Evolutionary conservation across 1,139 yeast species (phyloP).

Genomic region (Suhomyces taliae): DNA sequence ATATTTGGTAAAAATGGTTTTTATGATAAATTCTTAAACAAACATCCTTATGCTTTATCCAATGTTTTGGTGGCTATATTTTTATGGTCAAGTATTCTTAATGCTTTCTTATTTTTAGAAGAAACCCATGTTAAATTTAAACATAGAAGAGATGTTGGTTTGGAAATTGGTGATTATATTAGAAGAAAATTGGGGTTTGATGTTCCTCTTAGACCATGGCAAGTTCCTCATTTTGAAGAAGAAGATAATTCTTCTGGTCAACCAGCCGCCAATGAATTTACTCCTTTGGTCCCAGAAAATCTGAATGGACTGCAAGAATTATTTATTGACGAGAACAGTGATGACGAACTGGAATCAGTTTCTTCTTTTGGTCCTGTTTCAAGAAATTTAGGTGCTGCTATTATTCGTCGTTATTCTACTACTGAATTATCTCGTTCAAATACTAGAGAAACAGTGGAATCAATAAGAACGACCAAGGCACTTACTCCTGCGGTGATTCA

Average conservation of each 20-base stretch:
- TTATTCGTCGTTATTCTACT: constrained; percentile 19
- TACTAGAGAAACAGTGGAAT: constrained; percentile 1
- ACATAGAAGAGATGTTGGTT: constrained; percentile 48
- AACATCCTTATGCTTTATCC: constrained; percentile 60
- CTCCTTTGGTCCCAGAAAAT: constrained; percentile 4
- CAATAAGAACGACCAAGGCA: constrained; percentile 6
- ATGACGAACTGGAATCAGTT: constrained; percentile 4
- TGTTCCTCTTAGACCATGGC: constrained; percentile 38
- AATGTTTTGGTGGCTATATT: constrained; percentile 53
- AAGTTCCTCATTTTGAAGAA: background rate
- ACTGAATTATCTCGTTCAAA: constrained; percentile 7
- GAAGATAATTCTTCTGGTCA: background rate
- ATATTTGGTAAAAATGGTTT: constrained; percentile 1
- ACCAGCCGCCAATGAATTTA: constrained; percentile 1
- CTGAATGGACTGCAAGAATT: background rate
- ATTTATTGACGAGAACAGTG: background rate
- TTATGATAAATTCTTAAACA: constrained; percentile 30
- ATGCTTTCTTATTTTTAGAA: constrained; percentile 55
- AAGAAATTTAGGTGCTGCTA: constrained; percentile 10
- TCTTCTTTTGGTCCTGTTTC: constrained; percentile 10
- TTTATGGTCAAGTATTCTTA: constrained; percentile 37
- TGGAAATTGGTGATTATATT: constrained; percentile 53
- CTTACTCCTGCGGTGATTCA: constrained; percentile 26
- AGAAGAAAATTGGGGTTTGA: constrained; percentile 32
- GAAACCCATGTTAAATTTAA: constrained; percentile 54